Evolutionary conservation across 163 green algal genomes (phyloP).

Genomic region (Scenedesmus sp.): DNA sequence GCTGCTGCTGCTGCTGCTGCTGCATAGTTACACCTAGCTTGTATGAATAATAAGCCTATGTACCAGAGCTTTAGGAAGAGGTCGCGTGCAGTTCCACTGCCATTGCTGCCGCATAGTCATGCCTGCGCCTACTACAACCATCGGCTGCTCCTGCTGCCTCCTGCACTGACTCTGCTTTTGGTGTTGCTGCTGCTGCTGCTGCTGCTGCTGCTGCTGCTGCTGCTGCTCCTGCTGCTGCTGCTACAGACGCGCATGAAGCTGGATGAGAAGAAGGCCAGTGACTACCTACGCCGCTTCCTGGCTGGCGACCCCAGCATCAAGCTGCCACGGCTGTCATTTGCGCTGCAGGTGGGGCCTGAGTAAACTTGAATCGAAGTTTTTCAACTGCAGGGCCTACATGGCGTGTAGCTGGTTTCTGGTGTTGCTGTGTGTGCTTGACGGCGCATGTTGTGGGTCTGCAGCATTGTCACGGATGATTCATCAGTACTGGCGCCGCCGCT

Average conservation of each 20-base stretch:
- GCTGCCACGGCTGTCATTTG: slow-evolving; percentile 36
- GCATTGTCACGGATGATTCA: no score
- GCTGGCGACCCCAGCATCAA: slow-evolving; percentile 41
- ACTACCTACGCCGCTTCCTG: slow-evolving; percentile 41
- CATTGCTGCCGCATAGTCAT: neutral
- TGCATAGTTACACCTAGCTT: no score
- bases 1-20: no score
- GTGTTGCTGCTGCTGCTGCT: neutral
- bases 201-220: neutral
- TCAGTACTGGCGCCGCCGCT: no score
- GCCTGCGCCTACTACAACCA: neutral
- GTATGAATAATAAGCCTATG: no score
- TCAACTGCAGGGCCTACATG: no score
- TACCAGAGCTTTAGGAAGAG: no score
- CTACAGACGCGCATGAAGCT: slow-evolving; percentile 37
- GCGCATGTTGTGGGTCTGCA: no score
- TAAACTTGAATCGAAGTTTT: no score
- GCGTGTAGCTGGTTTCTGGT: no score
- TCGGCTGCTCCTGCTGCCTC: neutral
- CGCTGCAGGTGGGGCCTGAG: slow-evolving; percentile 5
- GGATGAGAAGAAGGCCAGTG: slow-evolving; percentile 31
- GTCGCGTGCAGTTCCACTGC: neutral
- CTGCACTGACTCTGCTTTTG: neutral
- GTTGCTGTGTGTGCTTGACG: no score
- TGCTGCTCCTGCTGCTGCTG: neutral